Conservation (phyloP, 31 red algal species). For the Asparagopsis taxiformis region DNA sequence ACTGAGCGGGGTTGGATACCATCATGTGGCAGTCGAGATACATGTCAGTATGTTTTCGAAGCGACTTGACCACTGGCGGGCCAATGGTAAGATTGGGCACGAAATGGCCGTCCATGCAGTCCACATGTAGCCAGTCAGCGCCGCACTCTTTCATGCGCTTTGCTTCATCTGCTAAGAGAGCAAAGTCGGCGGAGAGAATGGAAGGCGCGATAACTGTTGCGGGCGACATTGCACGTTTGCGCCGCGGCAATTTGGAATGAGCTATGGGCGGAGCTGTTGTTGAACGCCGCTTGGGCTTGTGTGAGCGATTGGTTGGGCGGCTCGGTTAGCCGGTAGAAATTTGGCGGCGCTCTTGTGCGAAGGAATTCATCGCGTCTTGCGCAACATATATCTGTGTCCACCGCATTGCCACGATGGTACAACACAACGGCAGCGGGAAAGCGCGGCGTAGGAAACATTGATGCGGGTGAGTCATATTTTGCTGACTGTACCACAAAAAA, state of each 20-base stretch:
- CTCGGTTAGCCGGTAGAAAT: no score
- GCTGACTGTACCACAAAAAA: no score
- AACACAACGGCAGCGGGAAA: no score
- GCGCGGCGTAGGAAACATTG: no score
- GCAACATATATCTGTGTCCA: no score
- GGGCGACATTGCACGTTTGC: conserved; percentile 21
- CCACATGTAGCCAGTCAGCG: conserved; percentile 96
- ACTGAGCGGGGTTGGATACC: conserved; percentile 76
- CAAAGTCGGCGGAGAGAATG: conserved; percentile 96
- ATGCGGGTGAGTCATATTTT: no score
- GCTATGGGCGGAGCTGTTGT: no score
- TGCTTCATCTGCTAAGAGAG: conserved; percentile 71
- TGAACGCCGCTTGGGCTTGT: no score
- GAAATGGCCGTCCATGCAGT: conserved; percentile 99
- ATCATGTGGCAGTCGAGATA: conserved; percentile 96
- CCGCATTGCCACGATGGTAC: no score
- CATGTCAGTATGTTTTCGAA: conserved; percentile 53
- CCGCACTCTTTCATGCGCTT: conserved; percentile 69
- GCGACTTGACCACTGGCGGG: conserved; percentile 76
- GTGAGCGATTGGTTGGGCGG: no score
- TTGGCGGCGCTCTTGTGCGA: no score
- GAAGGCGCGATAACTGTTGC: conserved; percentile 87
- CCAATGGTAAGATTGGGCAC: conserved; percentile 99
- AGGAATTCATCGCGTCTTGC: no score
- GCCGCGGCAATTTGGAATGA: background rate